Conservation (phyloP, 768 basidiomycete species). For the Lanmaoa pseudosensibilis region DNA sequence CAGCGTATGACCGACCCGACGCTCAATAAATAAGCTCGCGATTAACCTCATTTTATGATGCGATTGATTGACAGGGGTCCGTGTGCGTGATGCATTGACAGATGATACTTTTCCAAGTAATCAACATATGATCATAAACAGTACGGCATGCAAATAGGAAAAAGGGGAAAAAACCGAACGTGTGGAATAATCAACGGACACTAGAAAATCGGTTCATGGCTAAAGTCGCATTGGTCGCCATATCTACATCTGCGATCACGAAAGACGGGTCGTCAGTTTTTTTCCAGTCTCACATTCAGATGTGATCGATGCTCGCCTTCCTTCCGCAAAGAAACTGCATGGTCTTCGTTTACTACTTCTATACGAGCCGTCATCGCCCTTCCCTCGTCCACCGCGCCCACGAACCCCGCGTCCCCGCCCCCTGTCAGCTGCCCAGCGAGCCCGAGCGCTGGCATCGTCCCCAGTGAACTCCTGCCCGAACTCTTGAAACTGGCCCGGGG, state of each 20-base stretch:
- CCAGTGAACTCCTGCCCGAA: constrained; percentile 50
- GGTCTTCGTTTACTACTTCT: constrained; percentile 84
- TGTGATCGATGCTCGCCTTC: constrained; percentile 80
- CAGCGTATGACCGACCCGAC: not conserved
- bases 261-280: constrained; percentile 40
- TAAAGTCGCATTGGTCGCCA: constrained; percentile 85
- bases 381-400: constrained; percentile 58
- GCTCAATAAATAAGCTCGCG: constrained; percentile 14
- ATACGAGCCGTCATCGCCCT: constrained; percentile 59
- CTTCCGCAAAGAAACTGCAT: constrained; percentile 88
- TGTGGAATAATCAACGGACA: not conserved
- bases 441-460: constrained; percentile 45
- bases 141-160: constrained; percentile 14
- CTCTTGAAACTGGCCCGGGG: constrained; percentile 40
- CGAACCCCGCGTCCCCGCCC: constrained; percentile 57
- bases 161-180: not conserved
- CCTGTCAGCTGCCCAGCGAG: constrained; percentile 46
- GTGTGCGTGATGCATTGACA: not conserved
- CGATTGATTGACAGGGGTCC: constrained; percentile 1
- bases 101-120: constrained; percentile 11
- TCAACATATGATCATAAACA: constrained; percentile 17
- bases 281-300: constrained; percentile 22
- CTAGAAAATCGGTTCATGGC: constrained; percentile 55
- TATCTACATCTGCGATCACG: constrained; percentile 79
- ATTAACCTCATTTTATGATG: constrained; percentile 14